Evolutionary conservation across 768 basidiomycete genomes (phyloP).

Genomic region (Daedalea quercina): DNA sequence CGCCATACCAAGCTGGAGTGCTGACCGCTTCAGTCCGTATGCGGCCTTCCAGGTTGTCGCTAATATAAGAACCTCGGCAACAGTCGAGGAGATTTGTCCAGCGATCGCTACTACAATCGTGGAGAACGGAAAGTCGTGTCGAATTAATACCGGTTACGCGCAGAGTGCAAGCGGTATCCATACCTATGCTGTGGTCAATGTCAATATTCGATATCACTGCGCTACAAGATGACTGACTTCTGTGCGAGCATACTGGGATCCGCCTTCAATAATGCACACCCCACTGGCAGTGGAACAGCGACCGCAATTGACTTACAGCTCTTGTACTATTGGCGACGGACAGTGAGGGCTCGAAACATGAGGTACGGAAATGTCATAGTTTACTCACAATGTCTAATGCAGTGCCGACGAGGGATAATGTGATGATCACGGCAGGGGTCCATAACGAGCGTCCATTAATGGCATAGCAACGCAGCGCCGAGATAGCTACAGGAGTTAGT

Average conservation of each 20-base stretch:
- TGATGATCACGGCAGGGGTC: neutral
- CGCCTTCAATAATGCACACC: neutral
- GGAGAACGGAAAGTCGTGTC: too few species aligned
- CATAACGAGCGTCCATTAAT: neutral
- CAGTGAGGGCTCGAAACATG: too few species aligned
- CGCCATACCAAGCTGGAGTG: neutral
- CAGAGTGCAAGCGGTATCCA: too few species aligned
- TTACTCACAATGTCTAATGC: neutral
- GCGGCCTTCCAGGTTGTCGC: neutral
- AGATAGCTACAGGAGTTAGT: neutral
- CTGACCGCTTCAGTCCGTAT: neutral
- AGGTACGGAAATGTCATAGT: neutral
- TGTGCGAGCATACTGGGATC: neutral
- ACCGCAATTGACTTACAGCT: neutral
- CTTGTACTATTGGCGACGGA: neutral
- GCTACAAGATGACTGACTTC: too few species aligned
- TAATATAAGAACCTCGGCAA: neutral
- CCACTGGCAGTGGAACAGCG: neutral
- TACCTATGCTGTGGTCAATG: too few species aligned
- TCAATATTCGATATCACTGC: too few species aligned
- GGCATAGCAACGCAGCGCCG: neutral
- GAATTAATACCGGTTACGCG: too few species aligned
- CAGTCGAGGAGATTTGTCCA: neutral
- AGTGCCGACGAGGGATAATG: neutral
- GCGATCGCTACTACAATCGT: too few species aligned